Evolutionary conservation across 2,329 filamentous ascomycete genomes (phyloP).

Genomic region (Berkeleyomyces rouxiae): DNA sequence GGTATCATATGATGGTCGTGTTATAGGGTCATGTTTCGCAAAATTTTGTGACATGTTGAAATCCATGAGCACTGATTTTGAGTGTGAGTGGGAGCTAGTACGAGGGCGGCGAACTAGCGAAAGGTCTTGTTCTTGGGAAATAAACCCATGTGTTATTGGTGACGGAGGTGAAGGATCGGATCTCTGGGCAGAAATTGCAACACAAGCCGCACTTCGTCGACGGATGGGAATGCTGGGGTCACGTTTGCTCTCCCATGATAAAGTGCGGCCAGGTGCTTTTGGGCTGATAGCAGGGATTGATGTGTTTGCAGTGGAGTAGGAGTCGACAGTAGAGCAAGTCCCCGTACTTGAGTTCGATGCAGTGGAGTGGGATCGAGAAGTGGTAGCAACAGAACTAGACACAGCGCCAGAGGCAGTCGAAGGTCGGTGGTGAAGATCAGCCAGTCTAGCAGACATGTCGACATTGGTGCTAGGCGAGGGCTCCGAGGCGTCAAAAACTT

Average conservation of each 20-base stretch:
- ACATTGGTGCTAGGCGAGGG: not conserved
- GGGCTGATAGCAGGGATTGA: slow-evolving; percentile 5
- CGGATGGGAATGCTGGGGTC: not conserved
- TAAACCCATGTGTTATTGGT: not conserved
- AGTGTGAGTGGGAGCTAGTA: not conserved
- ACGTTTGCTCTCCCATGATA: not conserved
- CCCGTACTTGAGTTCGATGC: slow-evolving; percentile 9
- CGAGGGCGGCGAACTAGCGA: not conserved
- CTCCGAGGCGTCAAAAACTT: not conserved
- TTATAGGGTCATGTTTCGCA: not conserved
- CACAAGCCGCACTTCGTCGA: not conserved
- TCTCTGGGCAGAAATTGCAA: not conserved
- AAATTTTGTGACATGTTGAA: not conserved
- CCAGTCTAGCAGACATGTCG: not conserved
- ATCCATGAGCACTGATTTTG: not conserved
- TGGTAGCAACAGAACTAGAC: slow-evolving; percentile 2
- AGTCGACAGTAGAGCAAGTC: slow-evolving; percentile 3
- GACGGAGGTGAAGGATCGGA: not conserved
- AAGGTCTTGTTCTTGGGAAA: not conserved
- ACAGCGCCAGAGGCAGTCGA: slow-evolving; percentile 8
- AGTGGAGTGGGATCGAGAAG: slow-evolving; percentile 11
- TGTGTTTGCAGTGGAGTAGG: slow-evolving; percentile 10
- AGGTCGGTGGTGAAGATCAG: slow-evolving; percentile 1
- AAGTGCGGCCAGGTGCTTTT: not conserved
- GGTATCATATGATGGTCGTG: not conserved